Evolutionary conservation across 345 rosid genomes (phyloP).

Genomic region (Streptanthus diversifolius): DNA sequence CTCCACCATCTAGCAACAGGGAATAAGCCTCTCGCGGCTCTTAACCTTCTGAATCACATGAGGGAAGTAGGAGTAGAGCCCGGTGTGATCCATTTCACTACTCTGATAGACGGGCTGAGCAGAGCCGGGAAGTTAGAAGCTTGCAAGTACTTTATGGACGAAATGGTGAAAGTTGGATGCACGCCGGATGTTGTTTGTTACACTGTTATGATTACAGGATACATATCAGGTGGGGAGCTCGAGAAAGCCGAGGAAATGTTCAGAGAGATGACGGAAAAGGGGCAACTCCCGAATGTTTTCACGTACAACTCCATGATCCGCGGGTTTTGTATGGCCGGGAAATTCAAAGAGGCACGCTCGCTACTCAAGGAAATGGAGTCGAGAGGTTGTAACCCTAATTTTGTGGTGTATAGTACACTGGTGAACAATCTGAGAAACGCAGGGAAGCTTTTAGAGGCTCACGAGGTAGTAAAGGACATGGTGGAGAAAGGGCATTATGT

Average conservation of each 20-base stretch:
- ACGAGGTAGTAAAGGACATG: conserved; percentile 61
- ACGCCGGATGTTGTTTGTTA: conserved; percentile 78
- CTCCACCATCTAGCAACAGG: conserved; percentile 80
- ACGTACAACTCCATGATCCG: conserved; percentile 88
- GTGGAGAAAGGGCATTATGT: conserved; percentile 64
- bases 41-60: conserved; percentile 73
- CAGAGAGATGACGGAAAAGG: conserved; percentile 59
- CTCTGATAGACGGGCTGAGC: conserved; percentile 82
- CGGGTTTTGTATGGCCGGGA: conserved; percentile 72
- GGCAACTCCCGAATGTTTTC: conserved; percentile 75
- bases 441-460: conserved; percentile 75
- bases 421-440: conserved; percentile 58
- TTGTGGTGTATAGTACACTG: conserved; percentile 75
- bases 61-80: conserved; percentile 66
- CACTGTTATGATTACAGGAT: conserved; percentile 81
- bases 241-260: conserved; percentile 69
- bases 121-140: conserved; percentile 86
- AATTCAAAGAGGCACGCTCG: conserved; percentile 62
- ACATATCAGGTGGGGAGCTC: conserved; percentile 56
- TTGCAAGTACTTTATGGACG: conserved; percentile 73
- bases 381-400: conserved; percentile 81
- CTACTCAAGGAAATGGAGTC: conserved; percentile 82
- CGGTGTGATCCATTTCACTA: conserved; percentile 68
- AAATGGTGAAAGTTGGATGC: conserved; percentile 66
- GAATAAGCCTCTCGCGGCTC: conserved; percentile 74